Conservation (phyloP, 1,284 basidiomycete species). For the Apiotrichum domesticum region DNA sequence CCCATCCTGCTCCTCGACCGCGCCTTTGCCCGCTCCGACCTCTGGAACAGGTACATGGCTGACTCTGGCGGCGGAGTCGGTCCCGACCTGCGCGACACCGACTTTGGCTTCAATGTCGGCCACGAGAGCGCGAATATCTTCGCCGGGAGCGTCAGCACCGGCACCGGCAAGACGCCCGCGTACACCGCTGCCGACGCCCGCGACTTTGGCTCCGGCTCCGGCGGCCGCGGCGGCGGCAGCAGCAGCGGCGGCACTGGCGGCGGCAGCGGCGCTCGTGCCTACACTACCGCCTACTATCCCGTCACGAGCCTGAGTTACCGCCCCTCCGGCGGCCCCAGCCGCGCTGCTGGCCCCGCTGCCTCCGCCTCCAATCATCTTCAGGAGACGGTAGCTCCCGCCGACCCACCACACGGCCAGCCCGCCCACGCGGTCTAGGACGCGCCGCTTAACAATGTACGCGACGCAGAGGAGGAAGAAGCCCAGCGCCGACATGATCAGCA, state of each 20-base stretch:
- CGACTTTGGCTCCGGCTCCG: neutral
- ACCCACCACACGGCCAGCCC: conserved; percentile 44
- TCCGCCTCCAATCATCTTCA: neutral
- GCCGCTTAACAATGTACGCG: conserved; percentile 76
- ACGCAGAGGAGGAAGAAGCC: conserved; percentile 77
- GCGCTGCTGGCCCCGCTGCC: neutral
- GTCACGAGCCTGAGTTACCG: neutral
- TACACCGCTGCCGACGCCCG: neutral
- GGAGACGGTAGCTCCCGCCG: neutral
- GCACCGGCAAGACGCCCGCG: neutral
- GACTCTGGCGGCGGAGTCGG: neutral
- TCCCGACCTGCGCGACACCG: neutral
- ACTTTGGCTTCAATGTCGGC: neutral
- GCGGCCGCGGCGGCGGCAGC: neutral
- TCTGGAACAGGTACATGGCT: neutral
- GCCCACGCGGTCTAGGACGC: conserved; percentile 60
- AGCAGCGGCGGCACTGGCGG: neutral
- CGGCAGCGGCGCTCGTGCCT: neutral
- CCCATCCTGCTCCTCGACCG: neutral
- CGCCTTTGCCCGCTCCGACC: neutral
- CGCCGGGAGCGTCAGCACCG: too few relatives aligned
- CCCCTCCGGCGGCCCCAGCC: neutral
- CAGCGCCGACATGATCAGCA: conserved; percentile 70
- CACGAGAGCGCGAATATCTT: neutral
- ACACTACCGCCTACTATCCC: neutral